Percentiles rank a stretch among this genome's conserved stretches.
phyloP scores from a whole-genome alignment of 805 yeast species.

The Wickerhamiella alocasiicola region DNA sequence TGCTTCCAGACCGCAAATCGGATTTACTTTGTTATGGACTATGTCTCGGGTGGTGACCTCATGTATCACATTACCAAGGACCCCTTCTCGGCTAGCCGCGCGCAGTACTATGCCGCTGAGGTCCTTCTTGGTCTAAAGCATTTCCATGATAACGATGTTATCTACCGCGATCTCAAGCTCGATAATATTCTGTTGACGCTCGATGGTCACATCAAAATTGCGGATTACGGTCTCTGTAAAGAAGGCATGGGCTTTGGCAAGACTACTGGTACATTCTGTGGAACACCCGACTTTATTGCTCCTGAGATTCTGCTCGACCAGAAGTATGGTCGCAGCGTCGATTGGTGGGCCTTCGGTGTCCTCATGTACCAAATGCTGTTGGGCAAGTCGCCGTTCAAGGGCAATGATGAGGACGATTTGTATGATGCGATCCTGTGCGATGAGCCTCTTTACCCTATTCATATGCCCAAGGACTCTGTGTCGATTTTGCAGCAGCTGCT shows the following conservation, averaged over 20 bases:
- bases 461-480: slow-evolving; percentile 94
- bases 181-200: slow-evolving; percentile 85
- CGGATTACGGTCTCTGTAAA: slow-evolving; percentile 95
- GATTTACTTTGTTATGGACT: slow-evolving; percentile 96
- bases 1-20: slow-evolving; percentile 98
- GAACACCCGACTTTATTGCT: slow-evolving; percentile 99
- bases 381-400: slow-evolving; percentile 94
- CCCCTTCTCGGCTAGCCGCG: slow-evolving; percentile 76
- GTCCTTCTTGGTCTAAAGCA: slow-evolving; percentile 82
- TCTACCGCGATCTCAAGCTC: slow-evolving; percentile 77
- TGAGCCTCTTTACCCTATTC: slow-evolving; percentile 92
- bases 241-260: slow-evolving; percentile 78
- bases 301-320: slow-evolving; percentile 94
- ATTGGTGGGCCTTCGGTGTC: slow-evolving; percentile 99
- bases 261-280: slow-evolving; percentile 44
- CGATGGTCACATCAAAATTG: slow-evolving; percentile 90
- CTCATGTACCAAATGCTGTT: slow-evolving; percentile 89
- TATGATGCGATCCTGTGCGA: slow-evolving; percentile 93
- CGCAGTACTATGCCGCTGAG: slow-evolving; percentile 96
- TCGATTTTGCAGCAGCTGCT: slow-evolving; percentile 82
- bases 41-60: slow-evolving; percentile 93
- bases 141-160: slow-evolving; percentile 90
- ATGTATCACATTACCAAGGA: slow-evolving; percentile 99
- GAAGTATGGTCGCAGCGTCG: slow-evolving; percentile 85
- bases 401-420: slow-evolving; percentile 94